These are phyloP conservation scores for Coemansia pectinata DNA, from an alignment of 192 early-diverging fungal genomes.

Conservation along the genomic window DNA sequence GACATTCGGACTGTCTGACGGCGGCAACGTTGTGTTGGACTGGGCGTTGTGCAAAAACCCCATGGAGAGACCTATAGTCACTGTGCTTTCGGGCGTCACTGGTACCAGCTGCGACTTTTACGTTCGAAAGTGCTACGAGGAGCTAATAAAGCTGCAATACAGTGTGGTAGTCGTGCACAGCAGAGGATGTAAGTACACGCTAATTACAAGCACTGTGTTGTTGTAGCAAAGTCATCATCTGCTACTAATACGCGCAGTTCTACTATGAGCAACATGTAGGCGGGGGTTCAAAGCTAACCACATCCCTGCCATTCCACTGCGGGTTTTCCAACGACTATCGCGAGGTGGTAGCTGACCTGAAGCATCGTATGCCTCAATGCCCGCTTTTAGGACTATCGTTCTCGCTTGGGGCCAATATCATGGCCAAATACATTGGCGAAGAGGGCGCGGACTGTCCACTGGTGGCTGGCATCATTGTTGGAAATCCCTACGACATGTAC, in stretches of 20 bases:
- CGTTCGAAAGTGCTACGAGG: constrained; percentile 72
- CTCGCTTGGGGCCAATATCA: constrained; percentile 89
- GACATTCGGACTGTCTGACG: constrained; percentile 74
- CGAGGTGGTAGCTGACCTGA: constrained; percentile 34
- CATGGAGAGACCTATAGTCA: constrained; percentile 68
- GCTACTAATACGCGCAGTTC: not conserved
- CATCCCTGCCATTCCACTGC: constrained; percentile 79
- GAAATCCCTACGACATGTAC: constrained; percentile 86
- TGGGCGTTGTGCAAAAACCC: constrained; percentile 69
- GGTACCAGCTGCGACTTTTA: constrained; percentile 92
- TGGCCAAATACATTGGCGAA: constrained; percentile 89
- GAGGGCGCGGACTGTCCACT: constrained; percentile 75
- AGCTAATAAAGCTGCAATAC: constrained; percentile 64
- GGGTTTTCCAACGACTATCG: constrained; percentile 77
- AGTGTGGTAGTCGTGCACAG: constrained; percentile 83
- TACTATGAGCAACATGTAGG: constrained; percentile 20
- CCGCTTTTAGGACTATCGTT: constrained; percentile 84
- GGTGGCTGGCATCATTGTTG: constrained; percentile 72
- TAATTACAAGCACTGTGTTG: not conserved
- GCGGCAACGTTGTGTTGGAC: constrained; percentile 83
- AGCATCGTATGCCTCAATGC: constrained; percentile 61
- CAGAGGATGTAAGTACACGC: constrained; percentile 72
- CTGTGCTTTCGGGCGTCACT: constrained; percentile 87
- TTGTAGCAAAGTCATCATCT: not conserved
- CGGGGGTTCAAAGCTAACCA: constrained; percentile 71